These are phyloP conservation scores for Tetracladium marchalianum DNA, from an alignment of 495 filamentous ascomycete species.

Conservation along the genomic window DNA sequence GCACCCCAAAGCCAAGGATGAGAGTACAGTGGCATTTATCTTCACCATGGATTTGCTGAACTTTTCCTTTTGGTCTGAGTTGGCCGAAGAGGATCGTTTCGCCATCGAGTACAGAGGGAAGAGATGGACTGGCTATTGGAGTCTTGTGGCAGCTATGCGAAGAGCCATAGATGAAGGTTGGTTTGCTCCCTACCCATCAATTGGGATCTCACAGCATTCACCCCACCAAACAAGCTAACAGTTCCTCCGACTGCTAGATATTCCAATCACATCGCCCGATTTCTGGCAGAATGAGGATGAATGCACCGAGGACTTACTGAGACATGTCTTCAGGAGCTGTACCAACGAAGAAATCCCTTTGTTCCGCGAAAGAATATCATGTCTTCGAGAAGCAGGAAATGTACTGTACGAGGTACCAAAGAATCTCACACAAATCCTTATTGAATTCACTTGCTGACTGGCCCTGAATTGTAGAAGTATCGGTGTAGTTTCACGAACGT, in stretches of 20 bases:
- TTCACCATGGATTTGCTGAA: conserved; percentile 96
- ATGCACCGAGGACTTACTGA: conserved; percentile 64
- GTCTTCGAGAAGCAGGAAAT: conserved; percentile 74
- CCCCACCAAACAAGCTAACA: neutral
- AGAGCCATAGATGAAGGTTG: conserved; percentile 79
- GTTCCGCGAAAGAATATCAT: conserved; percentile 64
- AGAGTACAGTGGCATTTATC: conserved; percentile 76
- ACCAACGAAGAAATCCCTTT: conserved; percentile 84
- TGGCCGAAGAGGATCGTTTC: conserved; percentile 50
- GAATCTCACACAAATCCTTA: conserved; percentile 3
- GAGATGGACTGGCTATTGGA: conserved; percentile 92
- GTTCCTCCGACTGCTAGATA: conserved; percentile 35
- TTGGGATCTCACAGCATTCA: too few species aligned
- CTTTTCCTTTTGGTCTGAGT: conserved; percentile 89
- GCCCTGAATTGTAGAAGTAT: conserved; percentile 53
- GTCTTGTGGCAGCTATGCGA: conserved; percentile 76
- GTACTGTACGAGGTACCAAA: conserved; percentile 70
- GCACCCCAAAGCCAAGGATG: conserved; percentile 75
- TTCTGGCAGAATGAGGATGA: conserved; percentile 77
- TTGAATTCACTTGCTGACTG: conserved; percentile 1
- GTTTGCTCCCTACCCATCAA: conserved; percentile 2
- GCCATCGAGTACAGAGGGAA: conserved; percentile 69
- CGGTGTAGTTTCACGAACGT: conserved; percentile 64
- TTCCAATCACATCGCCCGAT: conserved; percentile 79
- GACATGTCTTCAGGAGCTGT: conserved; percentile 73